phyloP scores from a whole-genome alignment of 1,284 basidiomycete species.

The Tilletia horrida region DNA sequence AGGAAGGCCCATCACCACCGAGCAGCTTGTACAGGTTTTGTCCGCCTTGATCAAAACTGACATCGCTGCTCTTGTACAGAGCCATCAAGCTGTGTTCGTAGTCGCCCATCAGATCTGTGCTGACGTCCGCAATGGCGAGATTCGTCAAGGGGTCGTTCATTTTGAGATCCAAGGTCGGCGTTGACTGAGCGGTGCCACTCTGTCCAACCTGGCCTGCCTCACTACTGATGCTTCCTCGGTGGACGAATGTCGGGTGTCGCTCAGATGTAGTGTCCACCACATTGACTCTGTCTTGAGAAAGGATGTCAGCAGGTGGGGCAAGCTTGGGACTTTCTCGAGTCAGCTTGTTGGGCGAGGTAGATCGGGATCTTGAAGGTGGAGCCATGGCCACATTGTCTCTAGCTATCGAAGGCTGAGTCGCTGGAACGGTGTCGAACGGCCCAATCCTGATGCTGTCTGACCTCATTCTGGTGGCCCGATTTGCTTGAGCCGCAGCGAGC shows the following conservation, averaged over 20 bases:
- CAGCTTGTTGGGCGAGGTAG: no score
- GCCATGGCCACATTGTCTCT: no score
- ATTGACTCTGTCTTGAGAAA: no score
- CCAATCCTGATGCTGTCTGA: no score
- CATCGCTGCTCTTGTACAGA: neutral
- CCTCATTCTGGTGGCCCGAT: neutral
- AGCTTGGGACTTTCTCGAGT: no score
- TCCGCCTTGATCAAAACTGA: conserved; percentile 4
- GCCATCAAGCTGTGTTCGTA: conserved; percentile 6
- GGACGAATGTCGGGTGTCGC: no score
- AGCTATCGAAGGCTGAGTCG: no score
- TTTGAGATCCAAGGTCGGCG: neutral
- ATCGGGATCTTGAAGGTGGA: no score
- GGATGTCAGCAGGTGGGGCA: no score
- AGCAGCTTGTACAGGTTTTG: conserved; percentile 1
- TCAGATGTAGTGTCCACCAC: no score
- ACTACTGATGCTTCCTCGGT: conserved; percentile 1
- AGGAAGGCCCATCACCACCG: neutral
- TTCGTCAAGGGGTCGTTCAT: conserved; percentile 5
- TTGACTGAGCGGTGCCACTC: neutral
- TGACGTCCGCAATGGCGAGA: conserved; percentile 11
- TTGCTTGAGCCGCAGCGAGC: neutral
- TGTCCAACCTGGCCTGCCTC: neutral
- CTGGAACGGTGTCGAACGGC: no score
- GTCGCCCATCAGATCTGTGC: conserved; percentile 9